A percentile compares a stretch with the other conserved stretches of the same genome.
Evolutionary conservation across 2,329 filamentous ascomycete species (phyloP).

Genomic region (Calonectria leucothoes): DNA sequence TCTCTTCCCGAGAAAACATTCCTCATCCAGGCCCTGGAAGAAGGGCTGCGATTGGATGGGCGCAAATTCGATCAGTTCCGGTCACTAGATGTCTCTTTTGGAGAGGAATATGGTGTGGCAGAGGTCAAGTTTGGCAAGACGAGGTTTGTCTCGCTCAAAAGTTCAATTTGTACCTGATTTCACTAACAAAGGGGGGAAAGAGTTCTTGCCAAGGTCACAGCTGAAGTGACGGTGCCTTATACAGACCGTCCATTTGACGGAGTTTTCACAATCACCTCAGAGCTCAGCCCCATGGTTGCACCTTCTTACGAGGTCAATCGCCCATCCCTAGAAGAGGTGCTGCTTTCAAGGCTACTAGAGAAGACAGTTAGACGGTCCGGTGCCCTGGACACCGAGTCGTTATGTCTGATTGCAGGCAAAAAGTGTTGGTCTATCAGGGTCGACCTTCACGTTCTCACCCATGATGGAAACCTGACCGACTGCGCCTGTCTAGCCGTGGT

Average conservation of each 20-base stretch:
- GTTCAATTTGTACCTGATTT: background rate
- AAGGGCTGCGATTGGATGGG: conserved; percentile 86
- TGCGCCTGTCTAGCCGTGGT: conserved; percentile 88
- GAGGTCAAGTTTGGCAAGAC: conserved; percentile 92
- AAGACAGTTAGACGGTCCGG: conserved; percentile 93
- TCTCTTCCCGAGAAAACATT: conserved; percentile 92
- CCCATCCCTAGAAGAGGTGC: conserved; percentile 84
- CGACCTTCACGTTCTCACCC: conserved; percentile 90
- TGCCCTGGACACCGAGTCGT: conserved; percentile 93
- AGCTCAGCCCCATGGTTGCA: conserved; percentile 92
- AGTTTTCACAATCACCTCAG: conserved; percentile 90
- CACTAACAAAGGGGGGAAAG: conserved; percentile 57
- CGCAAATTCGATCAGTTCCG: conserved; percentile 85
- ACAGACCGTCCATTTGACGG: conserved; percentile 94
- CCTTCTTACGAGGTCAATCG: conserved; percentile 90
- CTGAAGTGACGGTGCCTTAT: conserved; percentile 87
- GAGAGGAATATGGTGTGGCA: conserved; percentile 90
- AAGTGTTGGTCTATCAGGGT: conserved; percentile 94
- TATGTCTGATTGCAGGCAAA: conserved; percentile 90
- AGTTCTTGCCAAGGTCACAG: conserved; percentile 85
- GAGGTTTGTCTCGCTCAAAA: conserved; percentile 64
- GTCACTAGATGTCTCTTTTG: conserved; percentile 81
- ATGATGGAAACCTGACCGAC: conserved; percentile 92
- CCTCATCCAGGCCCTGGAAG: conserved; percentile 82
- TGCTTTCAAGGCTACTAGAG: conserved; percentile 89